Conservation (phyloP, 441 rosid genomes). For the Populus hybrid region DNA sequence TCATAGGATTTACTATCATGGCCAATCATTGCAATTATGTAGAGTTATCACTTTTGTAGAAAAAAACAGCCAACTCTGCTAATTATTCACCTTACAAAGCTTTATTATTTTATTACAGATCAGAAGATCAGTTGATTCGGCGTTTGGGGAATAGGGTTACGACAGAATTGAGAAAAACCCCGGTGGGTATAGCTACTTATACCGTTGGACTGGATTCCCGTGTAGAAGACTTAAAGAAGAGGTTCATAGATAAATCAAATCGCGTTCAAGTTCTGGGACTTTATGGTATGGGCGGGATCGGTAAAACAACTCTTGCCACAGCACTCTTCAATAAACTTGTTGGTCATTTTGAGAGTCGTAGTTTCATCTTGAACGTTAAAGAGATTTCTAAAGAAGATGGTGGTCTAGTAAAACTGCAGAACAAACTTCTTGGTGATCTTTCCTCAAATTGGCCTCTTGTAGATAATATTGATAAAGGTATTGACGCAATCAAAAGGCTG, state of each 20-base stretch:
- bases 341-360: conserved; percentile 9
- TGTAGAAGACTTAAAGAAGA: conserved; percentile 22
- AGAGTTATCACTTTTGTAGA: too few relatives aligned
- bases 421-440: conserved; percentile 13
- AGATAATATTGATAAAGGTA: conserved; percentile 12
- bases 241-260: conserved; percentile 25
- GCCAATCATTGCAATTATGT: too few relatives aligned
- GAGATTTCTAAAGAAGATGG: conserved; percentile 4
- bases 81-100: not conserved
- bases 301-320: conserved; percentile 22
- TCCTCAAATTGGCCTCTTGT: not conserved
- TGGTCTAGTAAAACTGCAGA: conserved; percentile 21
- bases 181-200: conserved; percentile 36
- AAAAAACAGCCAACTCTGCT: too few relatives aligned
- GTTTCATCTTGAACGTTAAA: conserved; percentile 19
- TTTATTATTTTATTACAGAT: not conserved
- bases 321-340: conserved; percentile 19
- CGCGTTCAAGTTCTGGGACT: conserved; percentile 16
- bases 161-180: conserved; percentile 42
- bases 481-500: not conserved
- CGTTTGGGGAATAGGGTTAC: not conserved
- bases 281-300: conserved; percentile 25
- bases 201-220: conserved; percentile 56
- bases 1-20: too few relatives aligned
- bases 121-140: not conserved